Conservation (phyloP, 306 rosid species). For the Geum urbanum region DNA sequence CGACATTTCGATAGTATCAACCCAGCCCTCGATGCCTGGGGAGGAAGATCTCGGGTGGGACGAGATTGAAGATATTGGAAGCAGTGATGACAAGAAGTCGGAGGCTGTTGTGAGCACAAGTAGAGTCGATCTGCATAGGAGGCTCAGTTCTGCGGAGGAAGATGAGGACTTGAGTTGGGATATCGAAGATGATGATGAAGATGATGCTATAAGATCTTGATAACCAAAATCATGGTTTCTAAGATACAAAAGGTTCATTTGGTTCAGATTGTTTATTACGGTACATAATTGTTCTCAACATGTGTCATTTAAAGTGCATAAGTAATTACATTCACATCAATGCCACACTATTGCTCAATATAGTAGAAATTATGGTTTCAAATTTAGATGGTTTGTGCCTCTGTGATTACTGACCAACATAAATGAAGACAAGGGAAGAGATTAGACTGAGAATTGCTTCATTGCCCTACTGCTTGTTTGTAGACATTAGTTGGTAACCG, state of each 20-base stretch:
- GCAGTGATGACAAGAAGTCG: conserved; percentile 52
- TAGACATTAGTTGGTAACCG: too few species aligned
- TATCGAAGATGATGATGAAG: conserved; percentile 60
- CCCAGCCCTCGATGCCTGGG: conserved; percentile 62
- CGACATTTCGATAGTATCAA: conserved; percentile 80
- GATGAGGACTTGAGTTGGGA: conserved; percentile 95
- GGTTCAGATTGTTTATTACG: background rate
- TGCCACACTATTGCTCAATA: conserved; percentile 10
- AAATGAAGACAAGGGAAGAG: background rate
- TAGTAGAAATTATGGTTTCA: background rate
- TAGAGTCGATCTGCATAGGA: conserved; percentile 54
- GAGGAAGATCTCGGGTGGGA: conserved; percentile 93
- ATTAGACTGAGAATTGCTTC: background rate
- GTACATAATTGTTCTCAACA: background rate
- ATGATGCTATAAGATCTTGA: conserved; percentile 46
- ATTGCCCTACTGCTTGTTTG: background rate
- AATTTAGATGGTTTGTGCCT: background rate
- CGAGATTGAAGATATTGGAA: conserved; percentile 73
- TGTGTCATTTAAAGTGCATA: background rate
- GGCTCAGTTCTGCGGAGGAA: conserved; percentile 46
- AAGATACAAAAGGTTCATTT: conserved; percentile 11
- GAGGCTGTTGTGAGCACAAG: conserved; percentile 30
- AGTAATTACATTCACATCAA: conserved; percentile 6
- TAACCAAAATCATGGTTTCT: conserved; percentile 11
- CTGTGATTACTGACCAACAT: background rate